Conservation (phyloP, 345 rosid species). For the Citrus sinensis region DVS_A1.0 CM039163.1:34624501-34625000, state of each 20-base stretch:
- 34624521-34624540: slow-evolving; percentile 54
- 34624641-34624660: slow-evolving; percentile 49
- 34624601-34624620: slow-evolving; percentile 28
- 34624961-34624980: slow-evolving; percentile 4
- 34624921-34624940: not conserved
- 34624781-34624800: slow-evolving; percentile 56
- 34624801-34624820: slow-evolving; percentile 52
- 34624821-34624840: slow-evolving; percentile 66
- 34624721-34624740: slow-evolving; percentile 42
- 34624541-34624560: slow-evolving; percentile 64
- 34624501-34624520: slow-evolving; percentile 36
- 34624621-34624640: slow-evolving; percentile 46
- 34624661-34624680: slow-evolving; percentile 38
- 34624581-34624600: no score
- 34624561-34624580: not conserved
- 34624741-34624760: slow-evolving; percentile 35
- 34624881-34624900: not conserved
- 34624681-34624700: slow-evolving; percentile 58
- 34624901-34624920: not conserved
- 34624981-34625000: slow-evolving; percentile 1
- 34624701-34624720: slow-evolving; percentile 69
- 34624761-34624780: slow-evolving; percentile 40
- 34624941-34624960: not conserved
- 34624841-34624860: slow-evolving; percentile 2
- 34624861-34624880: not conserved